Percentiles rank a stretch among this genome's conserved stretches.
These are phyloP conservation scores for Calamus simplicifolius DNA, from an alignment of 176 grass and related monocot genomes.

Conservation along the genomic window DNA sequence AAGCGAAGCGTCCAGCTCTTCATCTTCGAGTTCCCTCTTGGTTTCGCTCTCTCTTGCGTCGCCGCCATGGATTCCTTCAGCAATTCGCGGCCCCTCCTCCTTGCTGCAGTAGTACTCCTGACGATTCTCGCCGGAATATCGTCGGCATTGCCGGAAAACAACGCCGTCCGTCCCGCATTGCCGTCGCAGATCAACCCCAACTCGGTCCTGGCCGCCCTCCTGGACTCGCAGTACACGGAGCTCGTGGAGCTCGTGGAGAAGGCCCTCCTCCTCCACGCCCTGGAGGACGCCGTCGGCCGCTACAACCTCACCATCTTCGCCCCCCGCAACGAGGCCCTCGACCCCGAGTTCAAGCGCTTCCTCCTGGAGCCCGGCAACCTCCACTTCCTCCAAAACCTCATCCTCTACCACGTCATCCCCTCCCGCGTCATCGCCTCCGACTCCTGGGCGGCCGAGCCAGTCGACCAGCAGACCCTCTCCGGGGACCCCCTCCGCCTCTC, in stretches of 20 bases:
- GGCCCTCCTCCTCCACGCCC: slow-evolving; percentile 50
- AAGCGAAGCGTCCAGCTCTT: too few species aligned
- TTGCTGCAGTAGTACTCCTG: too few species aligned
- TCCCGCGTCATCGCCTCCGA: slow-evolving; percentile 14
- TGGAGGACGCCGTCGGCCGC: slow-evolving; percentile 46
- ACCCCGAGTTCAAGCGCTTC: slow-evolving; percentile 80
- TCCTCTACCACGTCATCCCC: slow-evolving; percentile 72
- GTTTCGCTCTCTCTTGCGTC: too few species aligned
- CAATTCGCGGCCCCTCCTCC: too few species aligned
- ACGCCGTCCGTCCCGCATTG: too few species aligned
- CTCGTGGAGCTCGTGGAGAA: slow-evolving; percentile 81
- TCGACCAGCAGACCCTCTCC: slow-evolving; percentile 35
- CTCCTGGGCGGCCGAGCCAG: neutral
- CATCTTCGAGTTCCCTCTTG: too few species aligned
- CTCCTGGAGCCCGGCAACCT: slow-evolving; percentile 84
- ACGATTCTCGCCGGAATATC: too few species aligned
- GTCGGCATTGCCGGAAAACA: too few species aligned
- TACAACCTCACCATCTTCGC: slow-evolving; percentile 76
- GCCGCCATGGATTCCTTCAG: too few species aligned
- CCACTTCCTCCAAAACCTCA: slow-evolving; percentile 34
- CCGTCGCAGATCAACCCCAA: slow-evolving; percentile 53
- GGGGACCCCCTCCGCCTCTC: slow-evolving; percentile 38
- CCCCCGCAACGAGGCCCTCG: slow-evolving; percentile 57
- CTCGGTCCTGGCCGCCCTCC: slow-evolving; percentile 60
- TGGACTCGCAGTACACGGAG: slow-evolving; percentile 77